These are phyloP conservation scores for Leucosporidium yakuticum DNA, from an alignment of 768 basidiomycete genomes.

Conservation along the genomic window DNA sequence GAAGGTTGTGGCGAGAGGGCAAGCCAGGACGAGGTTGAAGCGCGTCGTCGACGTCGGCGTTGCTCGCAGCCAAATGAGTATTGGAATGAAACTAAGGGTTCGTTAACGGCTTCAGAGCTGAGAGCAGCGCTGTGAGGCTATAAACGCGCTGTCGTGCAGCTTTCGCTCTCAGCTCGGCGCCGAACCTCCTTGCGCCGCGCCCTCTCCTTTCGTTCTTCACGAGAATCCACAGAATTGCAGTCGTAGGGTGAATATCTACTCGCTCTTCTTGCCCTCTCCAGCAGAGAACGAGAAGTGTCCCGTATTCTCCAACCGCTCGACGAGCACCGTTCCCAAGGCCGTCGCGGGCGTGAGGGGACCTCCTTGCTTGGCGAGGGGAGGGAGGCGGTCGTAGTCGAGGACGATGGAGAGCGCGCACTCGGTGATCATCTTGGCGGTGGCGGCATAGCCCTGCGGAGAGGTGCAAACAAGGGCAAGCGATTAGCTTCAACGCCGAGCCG, in stretches of 20 bases:
- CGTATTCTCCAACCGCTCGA: slow-evolving; percentile 59
- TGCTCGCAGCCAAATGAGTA: too few species aligned
- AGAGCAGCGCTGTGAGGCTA: too few species aligned
- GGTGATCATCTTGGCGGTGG: slow-evolving; percentile 61
- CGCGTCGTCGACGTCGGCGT: too few species aligned
- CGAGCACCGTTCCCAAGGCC: slow-evolving; percentile 69
- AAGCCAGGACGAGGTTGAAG: too few species aligned
- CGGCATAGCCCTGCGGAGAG: slow-evolving; percentile 52
- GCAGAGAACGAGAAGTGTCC: slow-evolving; percentile 41
- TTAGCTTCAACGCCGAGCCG: neutral
- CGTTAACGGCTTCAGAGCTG: too few species aligned
- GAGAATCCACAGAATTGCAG: neutral
- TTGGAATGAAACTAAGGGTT: too few species aligned
- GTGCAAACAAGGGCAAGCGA: neutral
- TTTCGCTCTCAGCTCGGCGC: neutral
- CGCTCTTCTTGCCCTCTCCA: slow-evolving; percentile 1
- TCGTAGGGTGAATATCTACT: neutral
- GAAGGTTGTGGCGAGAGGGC: too few species aligned
- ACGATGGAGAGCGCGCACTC: slow-evolving; percentile 71
- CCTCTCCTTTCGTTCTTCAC: neutral
- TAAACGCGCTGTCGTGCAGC: too few species aligned
- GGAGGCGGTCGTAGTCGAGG: slow-evolving; percentile 52
- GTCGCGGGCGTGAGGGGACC: slow-evolving; percentile 78
- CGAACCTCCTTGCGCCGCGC: neutral
- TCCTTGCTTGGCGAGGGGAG: slow-evolving; percentile 57